Evolutionary conservation across 768 basidiomycete species (phyloP).

Genomic region (Tricholoma flavovirens): DNA sequence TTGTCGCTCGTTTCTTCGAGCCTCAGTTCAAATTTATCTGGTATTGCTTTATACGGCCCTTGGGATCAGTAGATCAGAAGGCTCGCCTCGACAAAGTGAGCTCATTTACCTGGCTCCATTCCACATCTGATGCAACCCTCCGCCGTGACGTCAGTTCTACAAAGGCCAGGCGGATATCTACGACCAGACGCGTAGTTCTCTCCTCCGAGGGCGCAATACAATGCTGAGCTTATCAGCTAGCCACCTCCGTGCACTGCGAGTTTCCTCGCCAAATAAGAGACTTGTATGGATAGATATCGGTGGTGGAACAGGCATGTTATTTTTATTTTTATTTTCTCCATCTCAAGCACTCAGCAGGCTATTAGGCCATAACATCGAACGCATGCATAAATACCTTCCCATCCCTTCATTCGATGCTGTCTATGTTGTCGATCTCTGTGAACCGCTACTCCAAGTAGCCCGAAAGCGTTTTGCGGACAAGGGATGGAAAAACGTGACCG

Average conservation of each 20-base stretch:
- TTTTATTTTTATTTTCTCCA: neutral
- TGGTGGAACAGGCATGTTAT: slow-evolving; percentile 54
- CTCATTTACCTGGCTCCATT: neutral
- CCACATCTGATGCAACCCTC: neutral
- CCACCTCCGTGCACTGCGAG: slow-evolving; percentile 48
- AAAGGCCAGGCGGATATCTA: slow-evolving; percentile 67
- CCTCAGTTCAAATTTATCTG: slow-evolving; percentile 43
- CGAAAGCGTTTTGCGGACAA: slow-evolving; percentile 56
- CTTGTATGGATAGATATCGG: slow-evolving; percentile 78
- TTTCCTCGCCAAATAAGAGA: slow-evolving; percentile 33
- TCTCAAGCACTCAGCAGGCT: neutral
- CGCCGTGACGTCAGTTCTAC: slow-evolving; percentile 43
- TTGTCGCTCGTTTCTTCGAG: slow-evolving; percentile 20
- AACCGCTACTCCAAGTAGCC: slow-evolving; percentile 65
- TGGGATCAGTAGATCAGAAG: slow-evolving; percentile 35
- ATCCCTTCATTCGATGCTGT: slow-evolving; percentile 58
- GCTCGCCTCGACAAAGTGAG: slow-evolving; percentile 39
- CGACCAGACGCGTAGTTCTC: slow-evolving; percentile 54
- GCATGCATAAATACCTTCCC: slow-evolving; percentile 59
- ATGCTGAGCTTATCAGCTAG: slow-evolving; percentile 65
- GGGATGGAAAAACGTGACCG: slow-evolving; percentile 72
- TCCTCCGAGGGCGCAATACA: slow-evolving; percentile 65
- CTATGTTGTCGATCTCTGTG: slow-evolving; percentile 71
- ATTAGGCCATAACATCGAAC: slow-evolving; percentile 55
- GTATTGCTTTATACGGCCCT: slow-evolving; percentile 44